Percentiles rank a stretch among this genome's conserved stretches.
These are phyloP conservation scores for Suhomyces faveliae DNA, from an alignment of 805 yeast species.

Conservation along the genomic window DNA sequence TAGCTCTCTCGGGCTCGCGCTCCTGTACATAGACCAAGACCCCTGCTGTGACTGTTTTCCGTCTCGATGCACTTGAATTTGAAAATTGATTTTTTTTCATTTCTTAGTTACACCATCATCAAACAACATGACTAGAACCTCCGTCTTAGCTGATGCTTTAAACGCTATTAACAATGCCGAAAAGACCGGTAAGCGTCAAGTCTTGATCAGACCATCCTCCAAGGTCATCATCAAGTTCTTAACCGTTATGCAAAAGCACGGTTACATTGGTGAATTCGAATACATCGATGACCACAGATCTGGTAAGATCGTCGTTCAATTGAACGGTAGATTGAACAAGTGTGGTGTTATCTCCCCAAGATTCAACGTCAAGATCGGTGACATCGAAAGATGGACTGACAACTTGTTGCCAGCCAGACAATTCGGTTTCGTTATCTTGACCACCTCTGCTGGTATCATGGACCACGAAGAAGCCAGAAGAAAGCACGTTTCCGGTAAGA, in stretches of 20 bases:
- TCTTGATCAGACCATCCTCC: conserved; percentile 37
- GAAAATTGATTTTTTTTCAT: conserved; percentile 4
- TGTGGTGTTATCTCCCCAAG: conserved; percentile 99
- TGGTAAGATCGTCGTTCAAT: conserved; percentile 37
- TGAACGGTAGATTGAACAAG: conserved; percentile 69
- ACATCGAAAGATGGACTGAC: conserved; percentile 97
- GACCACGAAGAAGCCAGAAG: conserved; percentile 99
- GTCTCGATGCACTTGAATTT: conserved; percentile 2
- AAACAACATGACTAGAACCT: conserved; percentile 31
- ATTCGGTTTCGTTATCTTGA: conserved; percentile 95
- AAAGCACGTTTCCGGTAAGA: conserved; percentile 99
- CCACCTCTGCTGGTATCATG: conserved; percentile 99
- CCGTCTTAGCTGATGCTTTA: conserved; percentile 37
- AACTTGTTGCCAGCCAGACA: conserved; percentile 99
- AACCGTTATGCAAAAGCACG: conserved; percentile 35
- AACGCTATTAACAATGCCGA: conserved; percentile 38
- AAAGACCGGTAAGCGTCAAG: conserved; percentile 38
- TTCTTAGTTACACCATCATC: conserved; percentile 7
- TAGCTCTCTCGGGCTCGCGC: neutral
- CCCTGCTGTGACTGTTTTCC: conserved; percentile 8
- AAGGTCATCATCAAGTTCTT: conserved; percentile 33
- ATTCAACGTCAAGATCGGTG: conserved; percentile 93
- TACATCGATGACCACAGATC: conserved; percentile 38
- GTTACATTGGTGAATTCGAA: conserved; percentile 37
- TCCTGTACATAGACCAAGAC: conserved; percentile 1